Evolutionary conservation across 1,284 basidiomycete species (phyloP).

Genomic region (Termitomyces sp.): DNA sequence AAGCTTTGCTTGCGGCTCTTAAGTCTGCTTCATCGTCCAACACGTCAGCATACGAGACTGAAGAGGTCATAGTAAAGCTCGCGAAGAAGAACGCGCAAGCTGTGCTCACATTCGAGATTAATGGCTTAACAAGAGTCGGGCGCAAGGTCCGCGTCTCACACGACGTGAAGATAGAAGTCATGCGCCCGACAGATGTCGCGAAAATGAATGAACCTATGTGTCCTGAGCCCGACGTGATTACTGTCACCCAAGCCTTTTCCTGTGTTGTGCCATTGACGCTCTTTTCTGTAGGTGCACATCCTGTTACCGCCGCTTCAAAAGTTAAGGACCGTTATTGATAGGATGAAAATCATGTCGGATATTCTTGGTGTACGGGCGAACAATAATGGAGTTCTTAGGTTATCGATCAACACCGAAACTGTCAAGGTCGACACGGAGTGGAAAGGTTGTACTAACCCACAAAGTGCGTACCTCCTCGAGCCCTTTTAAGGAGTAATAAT

Average conservation of each 20-base stretch:
- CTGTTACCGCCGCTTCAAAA: constrained; percentile 49
- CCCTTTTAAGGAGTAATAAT: background rate
- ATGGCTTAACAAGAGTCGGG: constrained; percentile 49
- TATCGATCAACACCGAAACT: constrained; percentile 66
- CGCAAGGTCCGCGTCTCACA: constrained; percentile 58
- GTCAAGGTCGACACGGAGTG: constrained; percentile 79
- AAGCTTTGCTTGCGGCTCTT: constrained; percentile 73
- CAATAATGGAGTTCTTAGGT: constrained; percentile 55
- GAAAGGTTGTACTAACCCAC: constrained; percentile 69
- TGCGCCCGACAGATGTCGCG: constrained; percentile 68
- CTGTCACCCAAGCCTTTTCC: background rate
- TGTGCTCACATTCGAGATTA: constrained; percentile 70
- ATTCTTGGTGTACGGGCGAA: constrained; percentile 71
- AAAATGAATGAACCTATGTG: constrained; percentile 79
- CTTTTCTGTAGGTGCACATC: constrained; percentile 63
- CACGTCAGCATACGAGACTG: constrained; percentile 39
- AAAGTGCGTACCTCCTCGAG: constrained; percentile 38
- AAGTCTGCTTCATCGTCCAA: constrained; percentile 52
- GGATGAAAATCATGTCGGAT: constrained; percentile 71
- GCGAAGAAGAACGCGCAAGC: constrained; percentile 78
- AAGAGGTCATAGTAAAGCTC: constrained; percentile 76
- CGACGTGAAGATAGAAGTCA: constrained; percentile 73
- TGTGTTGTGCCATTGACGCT: background rate
- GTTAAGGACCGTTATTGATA: constrained; percentile 34
- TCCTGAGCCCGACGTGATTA: constrained; percentile 77